Evolutionary conservation across 176 grass and related monocot species (phyloP).

Genomic region (Lolium rigidum): DNA sequence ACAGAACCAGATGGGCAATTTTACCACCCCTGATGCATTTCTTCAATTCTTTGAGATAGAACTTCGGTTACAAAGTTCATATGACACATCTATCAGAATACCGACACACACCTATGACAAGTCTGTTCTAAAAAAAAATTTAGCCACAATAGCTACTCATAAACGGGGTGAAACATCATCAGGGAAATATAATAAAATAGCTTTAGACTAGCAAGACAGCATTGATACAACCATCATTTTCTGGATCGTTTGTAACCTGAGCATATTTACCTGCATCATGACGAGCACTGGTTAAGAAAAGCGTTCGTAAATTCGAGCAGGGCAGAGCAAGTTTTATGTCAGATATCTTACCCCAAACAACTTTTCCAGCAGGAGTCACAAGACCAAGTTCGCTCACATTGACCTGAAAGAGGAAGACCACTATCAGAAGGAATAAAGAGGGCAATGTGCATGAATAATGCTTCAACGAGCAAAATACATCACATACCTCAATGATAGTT

Average conservation of each 20-base stretch:
- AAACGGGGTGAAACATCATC: neutral
- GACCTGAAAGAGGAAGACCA: conserved; percentile 50
- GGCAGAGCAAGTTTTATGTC: neutral
- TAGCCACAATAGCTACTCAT: neutral
- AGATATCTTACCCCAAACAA: conserved; percentile 81
- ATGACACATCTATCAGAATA: too few species aligned
- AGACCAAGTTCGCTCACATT: conserved; percentile 94
- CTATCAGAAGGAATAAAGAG: neutral
- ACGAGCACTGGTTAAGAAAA: conserved; percentile 10
- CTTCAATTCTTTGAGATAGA: too few species aligned
- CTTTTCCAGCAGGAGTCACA: conserved; percentile 92
- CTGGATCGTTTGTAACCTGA: conserved; percentile 86
- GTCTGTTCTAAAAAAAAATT: too few species aligned
- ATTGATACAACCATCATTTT: conserved; percentile 93
- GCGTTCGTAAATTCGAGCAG: neutral
- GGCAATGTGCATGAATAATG: neutral
- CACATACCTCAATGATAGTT: conserved; percentile 79
- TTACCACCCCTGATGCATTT: too few species aligned
- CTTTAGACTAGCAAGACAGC: conserved; percentile 74
- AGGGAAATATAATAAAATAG: neutral
- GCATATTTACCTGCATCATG: conserved; percentile 81
- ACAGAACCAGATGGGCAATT: too few species aligned
- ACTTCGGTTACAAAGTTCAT: too few species aligned
- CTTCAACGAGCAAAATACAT: neutral
- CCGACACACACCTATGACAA: too few species aligned